Percentiles rank a stretch among this genome's conserved stretches.
phyloP scores from a whole-genome alignment of 1,139 yeast species.

The Taphrina betulina region DNA sequence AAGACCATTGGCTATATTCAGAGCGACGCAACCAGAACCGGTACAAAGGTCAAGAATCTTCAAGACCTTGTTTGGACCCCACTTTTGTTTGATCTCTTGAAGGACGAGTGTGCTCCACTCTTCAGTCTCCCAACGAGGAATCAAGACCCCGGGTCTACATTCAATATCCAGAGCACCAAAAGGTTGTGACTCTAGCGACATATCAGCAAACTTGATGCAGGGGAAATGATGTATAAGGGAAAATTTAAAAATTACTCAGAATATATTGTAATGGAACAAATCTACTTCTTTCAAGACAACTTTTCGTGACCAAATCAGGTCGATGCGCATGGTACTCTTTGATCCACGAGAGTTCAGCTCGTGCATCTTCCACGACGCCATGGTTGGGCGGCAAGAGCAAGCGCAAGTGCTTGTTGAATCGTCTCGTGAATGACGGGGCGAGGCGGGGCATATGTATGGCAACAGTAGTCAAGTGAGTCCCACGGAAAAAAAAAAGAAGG shows the following conservation, averaged over 20 bases:
- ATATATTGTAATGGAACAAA: slow-evolving; percentile 27
- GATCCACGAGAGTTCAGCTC: slow-evolving; percentile 55
- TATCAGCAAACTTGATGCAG: slow-evolving; percentile 46
- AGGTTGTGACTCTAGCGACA: slow-evolving; percentile 73
- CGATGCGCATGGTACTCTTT: slow-evolving; percentile 36
- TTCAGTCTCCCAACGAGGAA: slow-evolving; percentile 95
- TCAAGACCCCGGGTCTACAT: slow-evolving; percentile 67
- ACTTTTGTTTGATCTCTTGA: slow-evolving; percentile 39
- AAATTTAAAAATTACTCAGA: slow-evolving; percentile 38
- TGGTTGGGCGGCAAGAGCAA: slow-evolving; percentile 6
- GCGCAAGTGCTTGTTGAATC: background rate
- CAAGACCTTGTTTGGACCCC: slow-evolving; percentile 36
- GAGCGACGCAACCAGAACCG: slow-evolving; percentile 85
- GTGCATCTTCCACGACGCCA: slow-evolving; percentile 8
- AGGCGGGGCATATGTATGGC: slow-evolving; percentile 25
- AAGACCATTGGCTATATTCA: slow-evolving; percentile 57
- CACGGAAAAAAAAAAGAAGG: background rate
- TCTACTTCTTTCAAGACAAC: slow-evolving; percentile 43
- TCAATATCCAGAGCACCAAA: slow-evolving; percentile 66
- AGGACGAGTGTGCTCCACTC: slow-evolving; percentile 68
- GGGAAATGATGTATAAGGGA: slow-evolving; percentile 54
- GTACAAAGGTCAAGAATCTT: slow-evolving; percentile 72
- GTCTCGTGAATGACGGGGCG: background rate
- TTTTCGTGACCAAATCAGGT: slow-evolving; percentile 39
- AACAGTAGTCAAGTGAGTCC: slow-evolving; percentile 21